phyloP scores from a whole-genome alignment of 495 filamentous ascomycete species.

The Arthonia radiata region DNA sequence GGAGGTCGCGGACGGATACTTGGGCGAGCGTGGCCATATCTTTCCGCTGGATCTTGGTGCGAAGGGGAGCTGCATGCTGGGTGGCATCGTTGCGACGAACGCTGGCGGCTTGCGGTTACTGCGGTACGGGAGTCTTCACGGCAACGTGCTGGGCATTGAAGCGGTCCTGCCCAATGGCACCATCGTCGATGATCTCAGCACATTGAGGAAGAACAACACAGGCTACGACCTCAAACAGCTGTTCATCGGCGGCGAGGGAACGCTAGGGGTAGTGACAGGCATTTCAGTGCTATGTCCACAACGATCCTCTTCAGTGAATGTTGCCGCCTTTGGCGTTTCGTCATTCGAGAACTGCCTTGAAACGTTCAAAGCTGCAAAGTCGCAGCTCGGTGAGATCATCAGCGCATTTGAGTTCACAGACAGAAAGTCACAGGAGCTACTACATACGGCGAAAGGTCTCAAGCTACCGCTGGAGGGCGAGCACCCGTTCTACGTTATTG shows the following conservation, averaged over 20 bases:
- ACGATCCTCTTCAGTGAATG: slow-evolving; percentile 46
- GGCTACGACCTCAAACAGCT: slow-evolving; percentile 96
- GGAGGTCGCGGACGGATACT: slow-evolving; percentile 61
- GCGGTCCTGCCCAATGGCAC: slow-evolving; percentile 83
- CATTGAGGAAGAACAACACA: slow-evolving; percentile 89
- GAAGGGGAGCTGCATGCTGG: slow-evolving; percentile 91
- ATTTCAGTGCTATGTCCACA: slow-evolving; percentile 77
- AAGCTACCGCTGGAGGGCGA: slow-evolving; percentile 47
- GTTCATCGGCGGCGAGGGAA: slow-evolving; percentile 87
- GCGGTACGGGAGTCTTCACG: slow-evolving; percentile 82
- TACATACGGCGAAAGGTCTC: slow-evolving; percentile 53
- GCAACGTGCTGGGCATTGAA: slow-evolving; percentile 75
- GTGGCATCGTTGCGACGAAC: slow-evolving; percentile 95
- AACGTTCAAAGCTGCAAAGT: slow-evolving; percentile 69
- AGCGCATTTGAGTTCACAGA: slow-evolving; percentile 98
- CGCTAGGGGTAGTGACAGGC: slow-evolving; percentile 78
- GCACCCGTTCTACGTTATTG: slow-evolving; percentile 82
- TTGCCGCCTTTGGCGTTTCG: slow-evolving; percentile 68
- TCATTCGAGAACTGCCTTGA: slow-evolving; percentile 63
- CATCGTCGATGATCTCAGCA: slow-evolving; percentile 65
- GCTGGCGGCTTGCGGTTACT: slow-evolving; percentile 77
- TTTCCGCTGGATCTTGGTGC: slow-evolving; percentile 92
- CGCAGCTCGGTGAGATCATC: slow-evolving; percentile 74
- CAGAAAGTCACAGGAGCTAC: slow-evolving; percentile 45
- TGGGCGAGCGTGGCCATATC: slow-evolving; percentile 54